Evolutionary conservation across 257 asterid species (phyloP), one percentile per base, ranked within the genome.

Genomic region (Solanum etuberosum): DNA sequence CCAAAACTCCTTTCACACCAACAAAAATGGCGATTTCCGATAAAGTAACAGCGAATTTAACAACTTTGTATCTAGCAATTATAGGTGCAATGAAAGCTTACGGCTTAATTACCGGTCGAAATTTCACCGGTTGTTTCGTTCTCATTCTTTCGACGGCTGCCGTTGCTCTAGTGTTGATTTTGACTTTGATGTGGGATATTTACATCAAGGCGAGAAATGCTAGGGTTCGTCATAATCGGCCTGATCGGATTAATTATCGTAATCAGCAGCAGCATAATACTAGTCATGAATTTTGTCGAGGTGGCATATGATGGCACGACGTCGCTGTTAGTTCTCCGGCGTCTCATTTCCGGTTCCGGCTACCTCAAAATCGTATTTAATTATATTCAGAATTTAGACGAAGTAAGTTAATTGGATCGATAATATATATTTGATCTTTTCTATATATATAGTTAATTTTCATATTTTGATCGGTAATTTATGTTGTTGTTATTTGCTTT

Each of bases 241-340:
- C 35, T 67, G 87, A 88, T 67, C 91, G 86, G 4, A 16, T 29
- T 14, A 12, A 29, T 65, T 5, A 37, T 15, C 57, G 20, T 65
- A 8, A 46, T 31, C 77, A 54, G 9, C 11, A 9, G 9, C 57
- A 59, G 87, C 94, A 88, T 12, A 89, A 89, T 87, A 29, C 43
- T 18, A 89, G 85, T 34, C 96, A 96, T 85, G 96, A 93, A 71
- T 92, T 94, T 94, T 96, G 99, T 91, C 93, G 98, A 65, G 99
- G 98, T 43, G 99, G 99, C 67, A 96, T 96, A 89, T 96, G 98
- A 89, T 96, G 99, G 99, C 99, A 96, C 90, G 99, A 98, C 77
- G 98, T 96, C 43, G 98, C 98, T 63, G 98, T 96, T 86, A 96
- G 93, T 51, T 93, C 96, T 23, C 98, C 98, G 70, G 98, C 98